These are phyloP conservation scores for Talaromyces sp. DNA, from an alignment of 2,329 filamentous ascomycete genomes.

Conservation along the genomic window DNA sequence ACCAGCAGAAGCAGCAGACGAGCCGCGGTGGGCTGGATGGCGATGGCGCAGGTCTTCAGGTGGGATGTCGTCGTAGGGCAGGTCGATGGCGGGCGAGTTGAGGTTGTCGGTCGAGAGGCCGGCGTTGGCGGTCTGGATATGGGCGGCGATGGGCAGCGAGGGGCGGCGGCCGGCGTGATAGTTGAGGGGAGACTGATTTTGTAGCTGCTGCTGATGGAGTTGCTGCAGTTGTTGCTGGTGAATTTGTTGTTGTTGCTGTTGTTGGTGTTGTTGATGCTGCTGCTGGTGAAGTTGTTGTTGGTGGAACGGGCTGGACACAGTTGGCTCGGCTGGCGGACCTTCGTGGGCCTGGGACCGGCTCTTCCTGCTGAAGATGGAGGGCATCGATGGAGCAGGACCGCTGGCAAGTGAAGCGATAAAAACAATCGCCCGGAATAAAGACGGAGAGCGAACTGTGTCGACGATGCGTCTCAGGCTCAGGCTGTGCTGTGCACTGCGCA, in stretches of 20 bases:
- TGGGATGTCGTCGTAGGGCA: slow-evolving; percentile 1
- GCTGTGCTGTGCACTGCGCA: no score
- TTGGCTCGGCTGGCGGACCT: background rate
- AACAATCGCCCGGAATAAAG: background rate
- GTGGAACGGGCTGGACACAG: background rate
- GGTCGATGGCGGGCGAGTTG: background rate
- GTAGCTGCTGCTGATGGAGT: background rate
- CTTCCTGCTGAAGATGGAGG: slow-evolving; percentile 12
- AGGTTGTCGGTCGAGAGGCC: background rate
- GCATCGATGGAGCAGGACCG: slow-evolving; percentile 3
- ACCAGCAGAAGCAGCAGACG: background rate
- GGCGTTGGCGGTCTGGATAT: background rate
- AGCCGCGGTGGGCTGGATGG: slow-evolving; percentile 7
- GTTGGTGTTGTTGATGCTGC: background rate
- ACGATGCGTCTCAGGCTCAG: background rate
- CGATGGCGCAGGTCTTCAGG: background rate
- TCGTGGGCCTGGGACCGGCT: slow-evolving; percentile 10
- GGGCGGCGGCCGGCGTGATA: background rate
- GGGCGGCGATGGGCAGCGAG: background rate
- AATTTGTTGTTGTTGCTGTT: background rate
- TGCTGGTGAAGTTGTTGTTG: slow-evolving; percentile 1
- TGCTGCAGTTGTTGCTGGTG: slow-evolving; percentile 1
- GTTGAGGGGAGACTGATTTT: background rate
- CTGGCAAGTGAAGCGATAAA: background rate
- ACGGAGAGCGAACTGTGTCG: background rate